phyloP scores from a whole-genome alignment of 1,139 yeast species.

The Neolecta irregularis region DNA sequence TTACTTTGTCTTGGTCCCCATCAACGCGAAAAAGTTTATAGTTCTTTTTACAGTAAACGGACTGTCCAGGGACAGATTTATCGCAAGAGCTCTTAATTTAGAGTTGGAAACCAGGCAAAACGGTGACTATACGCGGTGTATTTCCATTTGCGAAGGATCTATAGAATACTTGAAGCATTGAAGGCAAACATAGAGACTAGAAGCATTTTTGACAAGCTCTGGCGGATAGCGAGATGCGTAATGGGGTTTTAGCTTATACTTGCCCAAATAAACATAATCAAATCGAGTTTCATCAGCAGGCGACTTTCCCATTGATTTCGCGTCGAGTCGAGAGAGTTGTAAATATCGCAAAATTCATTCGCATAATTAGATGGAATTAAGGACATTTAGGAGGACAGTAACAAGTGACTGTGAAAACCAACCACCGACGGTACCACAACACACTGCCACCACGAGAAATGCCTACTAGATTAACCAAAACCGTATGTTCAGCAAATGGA shows the following conservation, averaged over 20 bases:
- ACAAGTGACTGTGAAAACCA: too few relatives aligned
- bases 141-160: background rate
- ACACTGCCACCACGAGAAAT: too few relatives aligned
- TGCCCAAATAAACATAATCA: slow-evolving; percentile 3
- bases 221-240: slow-evolving; percentile 2
- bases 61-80: background rate
- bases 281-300: too few relatives aligned
- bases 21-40: slow-evolving; percentile 1
- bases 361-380: too few relatives aligned
- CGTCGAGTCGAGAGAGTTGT: too few relatives aligned
- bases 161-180: slow-evolving; percentile 4
- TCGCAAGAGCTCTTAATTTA: slow-evolving; percentile 1
- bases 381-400: too few relatives aligned
- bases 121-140: background rate
- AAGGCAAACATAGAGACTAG: slow-evolving; percentile 4
- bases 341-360: too few relatives aligned
- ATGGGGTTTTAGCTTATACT: slow-evolving; percentile 3
- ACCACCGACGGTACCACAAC: too few relatives aligned
- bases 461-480: too few relatives aligned
- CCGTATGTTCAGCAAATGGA: too few relatives aligned
- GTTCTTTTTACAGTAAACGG: background rate
- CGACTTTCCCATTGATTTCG: too few relatives aligned
- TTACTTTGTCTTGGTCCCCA: slow-evolving; percentile 4
- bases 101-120: background rate
- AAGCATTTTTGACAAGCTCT: background rate